phyloP scores from a whole-genome alignment of 257 asterid species.

The Solanum arcanum region DNA sequence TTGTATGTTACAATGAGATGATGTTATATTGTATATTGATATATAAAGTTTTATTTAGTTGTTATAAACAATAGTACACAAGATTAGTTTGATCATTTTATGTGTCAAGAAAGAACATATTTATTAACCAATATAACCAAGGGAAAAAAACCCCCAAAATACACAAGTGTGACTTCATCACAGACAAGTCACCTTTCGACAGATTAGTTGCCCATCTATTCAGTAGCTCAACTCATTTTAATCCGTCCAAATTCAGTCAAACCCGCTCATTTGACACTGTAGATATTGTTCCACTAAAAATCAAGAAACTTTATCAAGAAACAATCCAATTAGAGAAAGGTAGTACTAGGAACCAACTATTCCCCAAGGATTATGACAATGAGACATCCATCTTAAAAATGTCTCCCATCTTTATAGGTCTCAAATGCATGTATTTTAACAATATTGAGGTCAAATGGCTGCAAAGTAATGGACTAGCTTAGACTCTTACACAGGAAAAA shows the following conservation, averaged over 20 bases:
- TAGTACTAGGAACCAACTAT: background rate
- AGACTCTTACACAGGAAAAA: background rate
- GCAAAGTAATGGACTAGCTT: background rate
- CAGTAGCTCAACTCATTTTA: background rate
- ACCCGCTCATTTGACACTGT: background rate
- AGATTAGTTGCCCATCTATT: background rate
- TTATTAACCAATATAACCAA: background rate
- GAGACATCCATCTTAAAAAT: background rate
- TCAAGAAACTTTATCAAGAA: background rate
- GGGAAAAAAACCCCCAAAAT: background rate
- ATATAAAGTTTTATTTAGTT: background rate
- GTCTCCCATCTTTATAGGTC: background rate
- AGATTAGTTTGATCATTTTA: background rate
- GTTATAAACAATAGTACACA: background rate
- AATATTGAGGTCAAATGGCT: background rate
- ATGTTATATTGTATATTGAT: background rate
- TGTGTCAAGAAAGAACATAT: background rate
- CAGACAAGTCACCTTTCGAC: background rate
- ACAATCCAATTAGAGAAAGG: background rate
- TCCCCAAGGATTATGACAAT: background rate
- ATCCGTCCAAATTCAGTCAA: background rate
- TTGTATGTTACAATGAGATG: background rate
- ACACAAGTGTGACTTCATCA: background rate
- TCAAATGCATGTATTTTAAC: background rate
- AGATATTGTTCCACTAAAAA: background rate